Conservation (phyloP, 108 stramenopile species). For the Nitzschia sp. region DNA sequence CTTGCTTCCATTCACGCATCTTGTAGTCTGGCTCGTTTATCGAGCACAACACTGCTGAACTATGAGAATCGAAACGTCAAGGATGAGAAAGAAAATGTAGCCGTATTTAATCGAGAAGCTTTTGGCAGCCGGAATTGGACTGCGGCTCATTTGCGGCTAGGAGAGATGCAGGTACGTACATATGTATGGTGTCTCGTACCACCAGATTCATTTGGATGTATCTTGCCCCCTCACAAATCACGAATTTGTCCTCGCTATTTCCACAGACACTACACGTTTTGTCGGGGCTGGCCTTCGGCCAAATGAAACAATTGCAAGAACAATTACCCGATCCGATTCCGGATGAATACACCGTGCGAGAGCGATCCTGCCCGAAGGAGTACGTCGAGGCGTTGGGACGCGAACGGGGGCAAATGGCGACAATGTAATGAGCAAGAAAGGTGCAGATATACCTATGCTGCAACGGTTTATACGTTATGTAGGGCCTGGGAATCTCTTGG, state of each 20-base stretch:
- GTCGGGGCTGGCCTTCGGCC: conserved; percentile 2
- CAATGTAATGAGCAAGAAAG: not conserved
- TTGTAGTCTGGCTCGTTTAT: conserved; percentile 45
- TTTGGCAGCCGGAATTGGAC: conserved; percentile 37
- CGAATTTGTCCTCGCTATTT: too few relatives aligned
- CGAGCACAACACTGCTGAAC: conserved; percentile 41
- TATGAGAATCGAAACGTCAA: conserved; percentile 31
- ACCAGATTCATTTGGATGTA: too few relatives aligned
- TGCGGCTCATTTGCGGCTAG: conserved; percentile 36
- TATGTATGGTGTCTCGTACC: too few relatives aligned
- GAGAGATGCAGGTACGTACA: conserved; percentile 53
- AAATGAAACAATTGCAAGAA: conserved; percentile 5
- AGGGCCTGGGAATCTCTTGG: too few relatives aligned
- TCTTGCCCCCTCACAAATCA: too few relatives aligned
- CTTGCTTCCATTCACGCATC: not conserved
- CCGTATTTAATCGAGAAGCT: conserved; percentile 19
- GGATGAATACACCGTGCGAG: conserved; percentile 2
- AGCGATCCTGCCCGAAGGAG: conserved; percentile 11
- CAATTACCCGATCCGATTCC: conserved; percentile 2
- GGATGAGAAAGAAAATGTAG: conserved; percentile 15
- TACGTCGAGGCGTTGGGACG: conserved; percentile 4
- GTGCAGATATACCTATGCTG: too few relatives aligned
- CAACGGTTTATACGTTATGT: too few relatives aligned
- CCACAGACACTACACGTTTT: conserved; percentile 4
- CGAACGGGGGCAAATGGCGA: not conserved